Conservation (phyloP, 371 early-diverging fungal species). For the Amoeboaphelidium occidentale region DNA sequence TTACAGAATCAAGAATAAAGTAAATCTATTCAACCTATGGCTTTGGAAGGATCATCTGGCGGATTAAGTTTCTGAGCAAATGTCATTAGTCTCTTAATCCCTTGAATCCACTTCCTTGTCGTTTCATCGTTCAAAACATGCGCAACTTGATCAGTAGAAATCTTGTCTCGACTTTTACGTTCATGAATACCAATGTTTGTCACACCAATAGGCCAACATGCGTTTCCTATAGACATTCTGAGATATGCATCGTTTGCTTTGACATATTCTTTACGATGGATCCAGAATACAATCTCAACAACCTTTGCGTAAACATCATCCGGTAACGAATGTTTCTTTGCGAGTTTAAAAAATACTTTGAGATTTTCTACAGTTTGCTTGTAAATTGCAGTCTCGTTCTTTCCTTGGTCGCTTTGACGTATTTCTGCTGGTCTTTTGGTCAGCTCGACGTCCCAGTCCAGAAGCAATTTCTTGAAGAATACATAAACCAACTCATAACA, state of each 20-base stretch:
- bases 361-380: slow-evolving; percentile 66
- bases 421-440: slow-evolving; percentile 43
- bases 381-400: slow-evolving; percentile 48
- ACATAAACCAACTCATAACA: slow-evolving; percentile 40
- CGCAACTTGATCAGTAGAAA: slow-evolving; percentile 75
- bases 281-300: slow-evolving; percentile 55
- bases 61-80: slow-evolving; percentile 80
- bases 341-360: slow-evolving; percentile 58
- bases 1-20: too few species aligned
- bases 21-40: too few species aligned
- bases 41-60: slow-evolving; percentile 51
- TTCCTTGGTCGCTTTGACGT: slow-evolving; percentile 51
- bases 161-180: slow-evolving; percentile 53
- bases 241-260: slow-evolving; percentile 84
- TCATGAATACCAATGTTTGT: slow-evolving; percentile 38
- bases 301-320: slow-evolving; percentile 63
- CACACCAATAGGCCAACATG: slow-evolving; percentile 97
- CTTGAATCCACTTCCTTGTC: slow-evolving; percentile 92
- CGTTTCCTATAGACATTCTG: slow-evolving; percentile 82
- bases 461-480: slow-evolving; percentile 51
- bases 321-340: slow-evolving; percentile 49
- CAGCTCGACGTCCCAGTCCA: slow-evolving; percentile 68
- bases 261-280: slow-evolving; percentile 66
- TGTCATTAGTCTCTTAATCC: slow-evolving; percentile 85
- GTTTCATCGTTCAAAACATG: slow-evolving; percentile 95